Evolutionary conservation across 495 filamentous ascomycete species (phyloP).

Genomic region (Podospora didyma): DNA sequence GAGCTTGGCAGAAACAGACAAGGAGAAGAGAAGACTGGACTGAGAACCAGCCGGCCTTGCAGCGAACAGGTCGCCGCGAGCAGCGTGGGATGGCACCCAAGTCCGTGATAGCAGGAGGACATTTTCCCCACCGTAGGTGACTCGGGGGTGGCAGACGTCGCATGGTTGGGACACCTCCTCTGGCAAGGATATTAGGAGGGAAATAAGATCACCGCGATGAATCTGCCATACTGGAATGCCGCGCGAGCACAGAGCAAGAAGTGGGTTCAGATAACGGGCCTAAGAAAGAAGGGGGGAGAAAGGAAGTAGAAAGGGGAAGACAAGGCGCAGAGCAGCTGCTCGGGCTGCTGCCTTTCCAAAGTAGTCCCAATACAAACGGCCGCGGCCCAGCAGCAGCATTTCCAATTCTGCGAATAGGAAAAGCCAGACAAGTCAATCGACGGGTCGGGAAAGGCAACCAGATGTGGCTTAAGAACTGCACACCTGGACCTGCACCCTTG

Average conservation of each 20-base stretch:
- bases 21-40: not conserved
- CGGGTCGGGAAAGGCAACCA: not conserved
- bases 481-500: not conserved
- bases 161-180: not conserved
- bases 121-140: not conserved
- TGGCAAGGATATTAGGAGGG: not conserved
- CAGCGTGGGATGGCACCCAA: not conserved
- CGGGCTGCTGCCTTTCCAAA: not conserved
- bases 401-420: not conserved
- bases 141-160: not conserved
- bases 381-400: slow-evolving; percentile 1
- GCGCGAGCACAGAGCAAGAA: not conserved
- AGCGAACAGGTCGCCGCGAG: not conserved
- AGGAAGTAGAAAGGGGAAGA: not conserved
- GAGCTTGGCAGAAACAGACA: not conserved
- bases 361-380: not conserved
- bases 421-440: no score
- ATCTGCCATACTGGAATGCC: not conserved
- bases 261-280: not conserved
- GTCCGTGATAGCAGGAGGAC: not conserved
- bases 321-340: not conserved
- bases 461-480: slow-evolving; percentile 3
- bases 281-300: not conserved
- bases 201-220: not conserved
- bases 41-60: not conserved